These are phyloP conservation scores for Blastomyces gilchristii DNA, from an alignment of 2,329 filamentous ascomycete species.

Conservation along the genomic window DNA sequence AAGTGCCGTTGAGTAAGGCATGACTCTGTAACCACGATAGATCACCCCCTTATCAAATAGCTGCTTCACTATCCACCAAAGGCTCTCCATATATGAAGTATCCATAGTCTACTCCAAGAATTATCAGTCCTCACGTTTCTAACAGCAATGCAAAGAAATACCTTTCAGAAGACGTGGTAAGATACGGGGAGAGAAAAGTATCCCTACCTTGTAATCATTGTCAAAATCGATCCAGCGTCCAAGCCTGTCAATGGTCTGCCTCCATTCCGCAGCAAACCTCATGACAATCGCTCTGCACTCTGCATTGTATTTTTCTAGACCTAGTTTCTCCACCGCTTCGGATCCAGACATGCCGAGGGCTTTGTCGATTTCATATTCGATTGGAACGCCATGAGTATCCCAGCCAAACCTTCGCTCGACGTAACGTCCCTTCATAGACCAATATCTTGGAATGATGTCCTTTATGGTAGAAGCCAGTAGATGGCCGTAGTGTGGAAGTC, in stretches of 20 bases:
- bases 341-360: slow-evolving; percentile 80
- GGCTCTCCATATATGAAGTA: slow-evolving; percentile 85
- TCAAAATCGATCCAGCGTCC: slow-evolving; percentile 98
- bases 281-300: slow-evolving; percentile 91
- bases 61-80: slow-evolving; percentile 96
- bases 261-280: slow-evolving; percentile 80
- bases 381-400: slow-evolving; percentile 90
- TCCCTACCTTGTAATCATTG: slow-evolving; percentile 76
- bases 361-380: slow-evolving; percentile 97
- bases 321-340: slow-evolving; percentile 75
- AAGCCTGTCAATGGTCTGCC: slow-evolving; percentile 72
- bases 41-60: slow-evolving; percentile 82
- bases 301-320: slow-evolving; percentile 79
- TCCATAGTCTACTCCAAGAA: slow-evolving; percentile 65
- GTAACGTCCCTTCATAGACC: slow-evolving; percentile 93
- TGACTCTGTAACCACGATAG: slow-evolving; percentile 82
- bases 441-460: slow-evolving; percentile 91
- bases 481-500: slow-evolving; percentile 61
- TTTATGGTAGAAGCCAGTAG: slow-evolving; percentile 89
- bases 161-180: neutral
- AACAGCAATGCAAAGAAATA: neutral
- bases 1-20: slow-evolving; percentile 89
- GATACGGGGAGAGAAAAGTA: too few relatives aligned
- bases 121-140: slow-evolving; percentile 8
- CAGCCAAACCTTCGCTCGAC: slow-evolving; percentile 89